Evolutionary conservation across 305 asterid genomes (phyloP), one percentile per base, ranked within the genome.

Genomic region (Fraxinus paxiana): DNA sequence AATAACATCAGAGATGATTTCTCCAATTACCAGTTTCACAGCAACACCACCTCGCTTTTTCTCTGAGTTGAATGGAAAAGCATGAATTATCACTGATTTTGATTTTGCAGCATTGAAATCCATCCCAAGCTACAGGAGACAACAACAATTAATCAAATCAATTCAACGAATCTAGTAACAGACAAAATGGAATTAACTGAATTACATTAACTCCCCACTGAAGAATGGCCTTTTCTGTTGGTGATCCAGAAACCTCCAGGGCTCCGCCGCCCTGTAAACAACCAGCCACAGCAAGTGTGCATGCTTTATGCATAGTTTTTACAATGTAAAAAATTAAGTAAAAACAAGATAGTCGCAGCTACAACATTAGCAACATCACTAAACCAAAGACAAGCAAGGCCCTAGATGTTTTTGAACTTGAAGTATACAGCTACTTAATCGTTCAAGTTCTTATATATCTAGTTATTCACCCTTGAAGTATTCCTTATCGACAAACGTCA

Each of bases 41-140:
- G 95, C 99, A 81, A 95, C 97, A 73, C 98, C 99, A 0, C 98
- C 98, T 80, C 95, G 88, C 88, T 92, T 95, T 87, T 95, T 94
- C 93, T 94, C 98, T 0, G 98, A 95, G 86, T 95, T 95, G 85
- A 95, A 95, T 2, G 99, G 99, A 80, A 94, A 92, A 76, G 99
- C 97, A 84, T 86, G 97, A 79, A 95, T 82, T 73, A 95, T 88
- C 63, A 81, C 83, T 22, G 98, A 90, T 54, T 84, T 85, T 56
- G 93, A 90, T 83, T 87, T 88, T 12, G 82, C 86, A 51, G 87
- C 88, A 74, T 81, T 80, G 84, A 94, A 95, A 77, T 95, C 89
- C 99, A 95, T 92, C 77, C 99, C 99, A 69, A 95, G 89, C 98
- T 95, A 83, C 54, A 89, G 72, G 77, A 71, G 37, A 33, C 18